Evolutionary conservation across 768 basidiomycete species (phyloP).

Genomic region (Paxillus ammoniavirescens): DNA sequence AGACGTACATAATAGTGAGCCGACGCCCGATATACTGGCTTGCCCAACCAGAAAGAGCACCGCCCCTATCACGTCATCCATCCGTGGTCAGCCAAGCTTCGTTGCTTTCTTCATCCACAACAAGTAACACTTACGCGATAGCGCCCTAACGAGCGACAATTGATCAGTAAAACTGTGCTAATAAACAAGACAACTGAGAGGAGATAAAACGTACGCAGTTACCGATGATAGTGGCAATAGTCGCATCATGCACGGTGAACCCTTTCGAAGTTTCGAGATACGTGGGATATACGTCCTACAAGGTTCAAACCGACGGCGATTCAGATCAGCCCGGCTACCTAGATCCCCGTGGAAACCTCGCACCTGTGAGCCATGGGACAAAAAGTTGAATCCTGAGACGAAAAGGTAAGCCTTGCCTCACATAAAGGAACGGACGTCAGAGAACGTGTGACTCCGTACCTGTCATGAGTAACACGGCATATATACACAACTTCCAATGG

Average conservation of each 20-base stretch:
- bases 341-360: background rate
- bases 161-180: background rate
- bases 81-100: background rate
- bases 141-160: constrained; percentile 34
- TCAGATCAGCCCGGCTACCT: background rate
- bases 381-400: constrained; percentile 65
- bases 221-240: constrained; percentile 80
- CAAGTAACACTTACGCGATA: constrained; percentile 36
- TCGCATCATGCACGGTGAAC: constrained; percentile 55
- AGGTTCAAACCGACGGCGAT: background rate
- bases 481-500: constrained; percentile 84
- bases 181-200: background rate
- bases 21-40: constrained; percentile 82
- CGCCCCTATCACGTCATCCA: constrained; percentile 54
- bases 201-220: constrained; percentile 49
- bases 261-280: constrained; percentile 65
- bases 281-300: constrained; percentile 72
- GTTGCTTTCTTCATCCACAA: constrained; percentile 8
- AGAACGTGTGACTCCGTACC: constrained; percentile 20
- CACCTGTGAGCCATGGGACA: constrained; percentile 71
- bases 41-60: constrained; percentile 62
- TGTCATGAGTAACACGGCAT: constrained; percentile 81
- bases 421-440: background rate
- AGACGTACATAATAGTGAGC: constrained; percentile 58
- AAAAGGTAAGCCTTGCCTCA: background rate